These are phyloP conservation scores for Lasiosphaeris hirsuta DNA, from an alignment of 495 filamentous ascomycete species.

Conservation along the genomic window DNA sequence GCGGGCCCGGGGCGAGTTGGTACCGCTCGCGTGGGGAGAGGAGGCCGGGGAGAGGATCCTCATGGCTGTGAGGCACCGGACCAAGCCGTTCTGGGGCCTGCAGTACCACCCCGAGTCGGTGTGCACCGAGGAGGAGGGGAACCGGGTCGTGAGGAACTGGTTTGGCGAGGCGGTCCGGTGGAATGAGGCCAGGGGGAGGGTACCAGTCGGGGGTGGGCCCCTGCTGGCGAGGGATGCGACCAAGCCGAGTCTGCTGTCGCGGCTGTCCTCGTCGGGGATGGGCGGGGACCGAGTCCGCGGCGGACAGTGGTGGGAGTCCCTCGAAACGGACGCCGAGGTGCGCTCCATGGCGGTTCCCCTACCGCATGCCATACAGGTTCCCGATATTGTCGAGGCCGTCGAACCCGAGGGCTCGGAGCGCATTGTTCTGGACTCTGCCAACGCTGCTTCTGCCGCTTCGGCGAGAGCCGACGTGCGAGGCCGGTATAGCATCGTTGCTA, in stretches of 20 bases:
- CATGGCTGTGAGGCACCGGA: slow-evolving; percentile 69
- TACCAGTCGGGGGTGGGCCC: slow-evolving; percentile 18
- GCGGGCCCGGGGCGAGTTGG: slow-evolving; percentile 39
- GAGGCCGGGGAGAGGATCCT: slow-evolving; percentile 57
- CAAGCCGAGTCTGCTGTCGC: slow-evolving; percentile 25
- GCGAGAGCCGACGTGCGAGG: slow-evolving; percentile 50
- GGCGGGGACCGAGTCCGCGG: not conserved
- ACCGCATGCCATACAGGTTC: slow-evolving; percentile 36
- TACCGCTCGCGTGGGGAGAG: slow-evolving; percentile 66
- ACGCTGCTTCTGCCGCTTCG: slow-evolving; percentile 32
- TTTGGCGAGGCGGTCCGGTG: slow-evolving; percentile 58
- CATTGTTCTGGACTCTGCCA: slow-evolving; percentile 56
- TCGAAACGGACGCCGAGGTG: slow-evolving; percentile 27
- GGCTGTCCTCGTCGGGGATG: slow-evolving; percentile 7
- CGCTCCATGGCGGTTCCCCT: slow-evolving; percentile 29
- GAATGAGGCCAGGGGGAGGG: slow-evolving; percentile 38
- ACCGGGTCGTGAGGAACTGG: slow-evolving; percentile 70
- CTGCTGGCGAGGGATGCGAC: slow-evolving; percentile 24
- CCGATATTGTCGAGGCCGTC: slow-evolving; percentile 49
- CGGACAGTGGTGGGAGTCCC: slow-evolving; percentile 25
- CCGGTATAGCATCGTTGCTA: slow-evolving; percentile 64
- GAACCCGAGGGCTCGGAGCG: slow-evolving; percentile 38
- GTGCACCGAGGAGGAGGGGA: slow-evolving; percentile 71
- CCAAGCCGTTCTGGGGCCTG: slow-evolving; percentile 81
- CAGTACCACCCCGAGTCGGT: slow-evolving; percentile 96